Evolutionary conservation across 202 grass and related monocot genomes (phyloP).

Genomic region (Setaria viridis): DNA sequence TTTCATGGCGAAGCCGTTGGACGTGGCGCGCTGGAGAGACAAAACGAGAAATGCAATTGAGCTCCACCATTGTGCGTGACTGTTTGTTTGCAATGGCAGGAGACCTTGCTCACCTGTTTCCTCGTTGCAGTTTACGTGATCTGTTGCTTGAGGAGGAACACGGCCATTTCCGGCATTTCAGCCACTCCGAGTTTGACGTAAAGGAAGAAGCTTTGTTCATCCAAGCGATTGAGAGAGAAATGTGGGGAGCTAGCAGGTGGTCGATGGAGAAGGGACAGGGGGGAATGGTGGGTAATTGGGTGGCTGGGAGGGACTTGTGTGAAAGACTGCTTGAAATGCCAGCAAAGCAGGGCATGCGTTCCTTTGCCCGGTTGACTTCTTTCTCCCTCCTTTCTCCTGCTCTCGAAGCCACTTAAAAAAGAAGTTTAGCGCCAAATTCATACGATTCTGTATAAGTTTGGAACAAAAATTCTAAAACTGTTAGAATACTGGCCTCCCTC

Average conservation of each 20-base stretch:
- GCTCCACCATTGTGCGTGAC: not conserved
- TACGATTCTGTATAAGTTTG: not conserved
- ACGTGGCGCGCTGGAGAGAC: constrained; percentile 50
- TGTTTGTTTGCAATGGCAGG: not conserved
- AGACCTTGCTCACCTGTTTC: constrained; percentile 51
- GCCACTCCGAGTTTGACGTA: constrained; percentile 7
- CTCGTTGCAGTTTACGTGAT: constrained; percentile 46
- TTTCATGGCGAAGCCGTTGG: constrained; percentile 68
- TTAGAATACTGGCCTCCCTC: not conserved
- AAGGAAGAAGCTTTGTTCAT: constrained; percentile 31
- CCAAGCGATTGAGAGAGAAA: constrained; percentile 6
- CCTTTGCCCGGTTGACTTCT: not conserved
- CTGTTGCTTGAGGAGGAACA: constrained; percentile 37
- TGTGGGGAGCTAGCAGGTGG: constrained; percentile 1
- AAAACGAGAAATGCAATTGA: not conserved
- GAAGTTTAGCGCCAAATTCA: not conserved
- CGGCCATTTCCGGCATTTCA: constrained; percentile 25
- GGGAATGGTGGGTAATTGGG: constrained; percentile 34
- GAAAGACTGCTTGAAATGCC: constrained; percentile 41
- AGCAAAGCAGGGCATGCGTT: not conserved
- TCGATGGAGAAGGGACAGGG: constrained; percentile 1
- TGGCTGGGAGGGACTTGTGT: constrained; percentile 51
- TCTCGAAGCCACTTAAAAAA: not conserved
- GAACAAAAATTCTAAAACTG: not conserved
- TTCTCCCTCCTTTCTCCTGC: not conserved